phyloP scores from a whole-genome alignment of 1,139 yeast species.

The Yamadazyma songkhlaensis region DNA sequence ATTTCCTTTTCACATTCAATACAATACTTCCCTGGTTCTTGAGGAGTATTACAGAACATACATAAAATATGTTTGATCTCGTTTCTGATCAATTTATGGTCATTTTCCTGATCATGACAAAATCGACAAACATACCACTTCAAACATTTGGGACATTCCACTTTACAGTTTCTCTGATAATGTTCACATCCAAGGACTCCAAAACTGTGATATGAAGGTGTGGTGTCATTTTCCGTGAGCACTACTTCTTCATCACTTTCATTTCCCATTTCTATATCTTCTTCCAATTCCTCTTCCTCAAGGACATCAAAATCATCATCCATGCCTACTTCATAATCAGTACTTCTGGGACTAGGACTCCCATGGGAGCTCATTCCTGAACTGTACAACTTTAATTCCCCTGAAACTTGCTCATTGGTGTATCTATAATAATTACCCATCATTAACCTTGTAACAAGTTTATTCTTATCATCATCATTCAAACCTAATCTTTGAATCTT shows the following conservation, averaged over 20 bases:
- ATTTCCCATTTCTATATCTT: constrained; percentile 11
- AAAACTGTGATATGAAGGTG: constrained; percentile 40
- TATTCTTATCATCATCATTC: constrained; percentile 54
- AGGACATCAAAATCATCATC: constrained; percentile 3
- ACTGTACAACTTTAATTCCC: constrained; percentile 7
- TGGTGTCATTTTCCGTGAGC: constrained; percentile 47
- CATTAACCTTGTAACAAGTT: constrained; percentile 71
- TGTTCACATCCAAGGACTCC: constrained; percentile 73
- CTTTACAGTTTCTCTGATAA: constrained; percentile 79
- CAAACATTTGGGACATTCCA: constrained; percentile 74
- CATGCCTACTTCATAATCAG: background rate
- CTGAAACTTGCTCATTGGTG: constrained; percentile 30
- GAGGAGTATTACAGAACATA: constrained; percentile 75
- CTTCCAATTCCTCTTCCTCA: constrained; percentile 13
- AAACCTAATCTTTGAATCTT: constrained; percentile 49
- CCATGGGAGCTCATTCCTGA: background rate
- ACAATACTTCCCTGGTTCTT: constrained; percentile 70
- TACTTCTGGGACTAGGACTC: background rate
- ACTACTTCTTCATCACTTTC: constrained; percentile 26
- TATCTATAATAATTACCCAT: constrained; percentile 64
- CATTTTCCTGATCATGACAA: constrained; percentile 69
- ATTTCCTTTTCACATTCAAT: constrained; percentile 61
- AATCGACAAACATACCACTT: constrained; percentile 81
- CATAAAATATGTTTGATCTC: constrained; percentile 72
- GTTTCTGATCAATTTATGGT: constrained; percentile 63